Evolutionary conservation across 202 grass and related monocot species (phyloP).

Genomic region (Eragrostis tef): DNA sequence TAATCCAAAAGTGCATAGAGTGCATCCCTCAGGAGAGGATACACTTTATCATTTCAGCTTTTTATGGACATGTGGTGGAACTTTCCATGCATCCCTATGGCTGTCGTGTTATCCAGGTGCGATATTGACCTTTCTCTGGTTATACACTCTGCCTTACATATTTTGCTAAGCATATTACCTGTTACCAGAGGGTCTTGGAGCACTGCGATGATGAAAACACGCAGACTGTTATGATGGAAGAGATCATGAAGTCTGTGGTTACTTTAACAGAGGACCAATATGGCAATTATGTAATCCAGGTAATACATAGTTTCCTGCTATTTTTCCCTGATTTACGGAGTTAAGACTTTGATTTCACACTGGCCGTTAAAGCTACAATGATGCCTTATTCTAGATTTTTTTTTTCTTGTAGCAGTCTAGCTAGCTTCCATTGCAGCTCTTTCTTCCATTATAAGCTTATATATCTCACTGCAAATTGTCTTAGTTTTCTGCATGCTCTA

Average conservation of each 20-base stretch:
- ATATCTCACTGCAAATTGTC: background rate
- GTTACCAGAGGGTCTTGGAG: slow-evolving; percentile 84
- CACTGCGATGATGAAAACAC: slow-evolving; percentile 89
- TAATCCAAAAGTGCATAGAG: slow-evolving; percentile 98
- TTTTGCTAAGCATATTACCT: slow-evolving; percentile 30
- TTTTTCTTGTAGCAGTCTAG: background rate
- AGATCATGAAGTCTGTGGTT: slow-evolving; percentile 83
- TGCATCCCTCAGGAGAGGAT: slow-evolving; percentile 85
- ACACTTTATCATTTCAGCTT: slow-evolving; percentile 77
- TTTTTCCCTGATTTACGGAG: slow-evolving; percentile 31
- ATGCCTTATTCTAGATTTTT: slow-evolving; percentile 18
- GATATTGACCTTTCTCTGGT: slow-evolving; percentile 14
- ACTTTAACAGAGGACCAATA: slow-evolving; percentile 89
- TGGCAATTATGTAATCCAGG: slow-evolving; percentile 99
- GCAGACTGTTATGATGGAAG: slow-evolving; percentile 89
- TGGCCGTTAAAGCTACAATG: background rate
- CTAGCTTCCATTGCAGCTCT: background rate
- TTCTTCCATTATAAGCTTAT: background rate
- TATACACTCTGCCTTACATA: slow-evolving; percentile 9
- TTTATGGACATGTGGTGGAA: slow-evolving; percentile 82
- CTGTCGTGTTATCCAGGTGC: slow-evolving; percentile 96
- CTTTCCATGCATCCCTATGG: slow-evolving; percentile 98
- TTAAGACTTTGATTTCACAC: slow-evolving; percentile 18
- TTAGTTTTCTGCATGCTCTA: background rate
- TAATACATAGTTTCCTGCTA: slow-evolving; percentile 45